These are phyloP conservation scores for Triticum timopheevii DNA, from an alignment of 176 grass and related monocot genomes.

Conservation along the genomic window DNA sequence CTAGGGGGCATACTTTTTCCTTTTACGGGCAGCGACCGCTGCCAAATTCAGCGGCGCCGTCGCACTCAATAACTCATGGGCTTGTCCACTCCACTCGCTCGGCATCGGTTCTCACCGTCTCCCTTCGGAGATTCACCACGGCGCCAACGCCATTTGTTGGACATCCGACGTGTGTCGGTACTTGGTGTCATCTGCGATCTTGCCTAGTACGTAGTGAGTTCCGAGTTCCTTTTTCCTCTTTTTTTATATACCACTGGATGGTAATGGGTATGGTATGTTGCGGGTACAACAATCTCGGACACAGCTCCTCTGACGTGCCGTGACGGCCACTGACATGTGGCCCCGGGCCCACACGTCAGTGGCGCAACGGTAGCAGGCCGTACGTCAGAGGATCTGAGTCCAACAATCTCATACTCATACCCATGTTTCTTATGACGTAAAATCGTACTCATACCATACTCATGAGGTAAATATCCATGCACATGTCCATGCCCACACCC, in stretches of 20 bases:
- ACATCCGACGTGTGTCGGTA: slow-evolving; percentile 6
- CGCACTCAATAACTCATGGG: background rate
- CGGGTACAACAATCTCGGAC: too few species aligned
- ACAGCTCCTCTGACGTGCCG: too few species aligned
- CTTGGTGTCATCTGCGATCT: background rate
- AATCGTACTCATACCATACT: too few species aligned
- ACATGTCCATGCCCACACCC: too few species aligned
- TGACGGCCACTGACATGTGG: too few species aligned
- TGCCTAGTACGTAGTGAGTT: background rate
- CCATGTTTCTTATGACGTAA: too few species aligned
- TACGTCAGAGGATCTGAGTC: too few species aligned
- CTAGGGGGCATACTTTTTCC: slow-evolving; percentile 21
- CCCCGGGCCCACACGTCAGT: too few species aligned
- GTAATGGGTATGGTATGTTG: too few species aligned
- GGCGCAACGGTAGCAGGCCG: too few species aligned
- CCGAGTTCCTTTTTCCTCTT: background rate
- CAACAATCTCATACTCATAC: too few species aligned
- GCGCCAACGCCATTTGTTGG: background rate
- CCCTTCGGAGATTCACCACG: background rate
- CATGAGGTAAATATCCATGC: too few species aligned
- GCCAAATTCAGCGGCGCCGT: slow-evolving; percentile 23
- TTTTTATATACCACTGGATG: background rate
- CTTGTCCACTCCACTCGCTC: background rate
- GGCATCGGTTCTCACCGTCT: slow-evolving; percentile 18
- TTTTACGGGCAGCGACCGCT: slow-evolving; percentile 17